Conservation (phyloP, 345 rosid species). For the Salix arbutifolia region DNA sequence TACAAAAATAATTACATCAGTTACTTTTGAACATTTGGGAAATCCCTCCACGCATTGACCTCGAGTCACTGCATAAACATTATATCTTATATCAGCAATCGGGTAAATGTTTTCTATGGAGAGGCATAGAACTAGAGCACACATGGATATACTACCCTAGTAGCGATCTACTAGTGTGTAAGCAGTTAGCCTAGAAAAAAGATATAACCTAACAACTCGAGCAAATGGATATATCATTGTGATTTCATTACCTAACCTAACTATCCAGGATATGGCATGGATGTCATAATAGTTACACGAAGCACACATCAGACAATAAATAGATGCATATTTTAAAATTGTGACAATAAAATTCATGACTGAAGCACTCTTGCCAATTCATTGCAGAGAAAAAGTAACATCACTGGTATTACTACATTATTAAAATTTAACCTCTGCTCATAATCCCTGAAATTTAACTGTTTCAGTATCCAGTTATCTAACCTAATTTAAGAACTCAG, state of each 20-base stretch:
- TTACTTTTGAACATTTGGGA: conserved; percentile 29
- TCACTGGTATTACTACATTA: background rate
- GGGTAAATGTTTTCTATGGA: conserved; percentile 29
- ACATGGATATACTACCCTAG: conserved; percentile 14
- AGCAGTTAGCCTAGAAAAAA: background rate
- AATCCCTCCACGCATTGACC: conserved; percentile 38
- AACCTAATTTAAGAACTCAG: background rate
- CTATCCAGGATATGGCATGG: background rate
- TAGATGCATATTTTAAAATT: background rate
- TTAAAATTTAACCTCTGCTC: background rate
- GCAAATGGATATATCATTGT: background rate
- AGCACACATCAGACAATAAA: background rate
- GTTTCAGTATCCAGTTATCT: background rate
- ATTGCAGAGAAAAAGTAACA: background rate
- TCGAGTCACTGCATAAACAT: conserved; percentile 41
- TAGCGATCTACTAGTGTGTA: conserved; percentile 14
- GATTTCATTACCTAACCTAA: background rate
- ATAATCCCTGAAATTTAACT: background rate
- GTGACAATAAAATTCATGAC: background rate
- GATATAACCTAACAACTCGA: conserved; percentile 2
- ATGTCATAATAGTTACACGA: background rate
- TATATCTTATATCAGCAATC: conserved; percentile 38
- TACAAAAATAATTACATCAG: conserved; percentile 33
- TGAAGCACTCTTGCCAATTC: background rate
- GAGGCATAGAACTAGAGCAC: conserved; percentile 29